phyloP scores from a whole-genome alignment of 139 green algal genomes.

The Picochlorum sp. region DNA sequence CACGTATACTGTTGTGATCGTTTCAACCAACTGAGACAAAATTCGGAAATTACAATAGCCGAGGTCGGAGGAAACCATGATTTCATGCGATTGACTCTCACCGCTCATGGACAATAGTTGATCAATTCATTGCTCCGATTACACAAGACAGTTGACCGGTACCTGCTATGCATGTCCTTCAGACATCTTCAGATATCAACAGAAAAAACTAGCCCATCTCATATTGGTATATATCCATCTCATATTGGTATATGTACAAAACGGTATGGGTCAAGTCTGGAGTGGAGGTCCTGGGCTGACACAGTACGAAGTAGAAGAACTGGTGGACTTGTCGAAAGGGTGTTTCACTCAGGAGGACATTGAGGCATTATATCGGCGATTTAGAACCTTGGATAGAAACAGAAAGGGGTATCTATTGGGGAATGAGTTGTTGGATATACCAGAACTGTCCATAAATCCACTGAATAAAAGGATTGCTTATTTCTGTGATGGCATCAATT shows the following conservation, averaged over 20 bases:
- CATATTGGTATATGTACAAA: background rate
- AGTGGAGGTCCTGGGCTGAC: constrained; percentile 60
- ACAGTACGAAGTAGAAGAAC: constrained; percentile 85
- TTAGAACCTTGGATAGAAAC: constrained; percentile 74
- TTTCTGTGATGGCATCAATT: constrained; percentile 85
- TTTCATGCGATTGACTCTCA: too few species aligned
- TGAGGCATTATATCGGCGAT: constrained; percentile 80
- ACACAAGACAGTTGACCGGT: too few species aligned
- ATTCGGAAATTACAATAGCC: too few species aligned
- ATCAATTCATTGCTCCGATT: too few species aligned
- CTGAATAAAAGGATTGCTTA: constrained; percentile 65
- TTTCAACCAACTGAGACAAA: too few species aligned
- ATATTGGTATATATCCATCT: background rate
- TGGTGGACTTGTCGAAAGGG: constrained; percentile 49
- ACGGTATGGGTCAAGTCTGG: constrained; percentile 45
- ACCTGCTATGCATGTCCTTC: too few species aligned
- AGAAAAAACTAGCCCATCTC: too few species aligned
- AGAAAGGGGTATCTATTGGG: constrained; percentile 85
- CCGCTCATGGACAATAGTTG: too few species aligned
- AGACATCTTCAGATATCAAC: too few species aligned
- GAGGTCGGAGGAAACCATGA: too few species aligned
- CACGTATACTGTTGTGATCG: too few species aligned
- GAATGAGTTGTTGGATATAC: constrained; percentile 84
- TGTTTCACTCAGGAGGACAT: constrained; percentile 76
- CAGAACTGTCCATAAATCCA: constrained; percentile 94